These are phyloP conservation scores for Haberlea rhodopensis DNA, from an alignment of 257 asterid species.

Conservation along the genomic window DNA sequence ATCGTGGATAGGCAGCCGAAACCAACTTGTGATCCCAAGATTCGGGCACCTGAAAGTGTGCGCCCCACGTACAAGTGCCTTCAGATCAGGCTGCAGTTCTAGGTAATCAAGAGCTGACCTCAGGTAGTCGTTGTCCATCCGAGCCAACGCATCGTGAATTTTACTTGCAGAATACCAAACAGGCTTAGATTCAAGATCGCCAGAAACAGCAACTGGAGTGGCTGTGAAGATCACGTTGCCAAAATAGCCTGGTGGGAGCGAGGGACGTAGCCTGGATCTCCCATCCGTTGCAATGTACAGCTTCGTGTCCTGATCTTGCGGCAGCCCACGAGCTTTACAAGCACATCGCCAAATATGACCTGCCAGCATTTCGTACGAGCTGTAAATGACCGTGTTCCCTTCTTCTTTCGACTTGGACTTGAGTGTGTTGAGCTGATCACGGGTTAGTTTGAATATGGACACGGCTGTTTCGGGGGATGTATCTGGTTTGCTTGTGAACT, in stretches of 20 bases:
- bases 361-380: constrained; percentile 84
- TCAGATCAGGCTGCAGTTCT: constrained; percentile 62
- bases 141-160: constrained; percentile 48
- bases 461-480: constrained; percentile 41
- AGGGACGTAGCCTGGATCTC: constrained; percentile 60
- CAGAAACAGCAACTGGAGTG: constrained; percentile 42
- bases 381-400: constrained; percentile 50
- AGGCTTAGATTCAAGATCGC: constrained; percentile 53
- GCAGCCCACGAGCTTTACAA: constrained; percentile 68
- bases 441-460: constrained; percentile 51
- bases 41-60: constrained; percentile 73
- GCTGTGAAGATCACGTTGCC: constrained; percentile 73
- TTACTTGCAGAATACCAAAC: constrained; percentile 52
- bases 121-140: constrained; percentile 67
- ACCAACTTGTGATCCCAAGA: constrained; percentile 76
- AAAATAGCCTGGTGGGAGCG: constrained; percentile 69
- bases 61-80: constrained; percentile 59
- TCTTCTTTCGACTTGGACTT: constrained; percentile 71
- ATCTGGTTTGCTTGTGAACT: constrained; percentile 22
- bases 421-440: constrained; percentile 55
- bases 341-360: constrained; percentile 83
- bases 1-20: constrained; percentile 63
- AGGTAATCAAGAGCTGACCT: constrained; percentile 67
- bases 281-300: constrained; percentile 87
- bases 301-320: constrained; percentile 63